Percentiles rank a stretch among this genome's conserved stretches.
Conservation (phyloP, 176 grass and related monocot species). For the Saccharum officinarum region DNA sequence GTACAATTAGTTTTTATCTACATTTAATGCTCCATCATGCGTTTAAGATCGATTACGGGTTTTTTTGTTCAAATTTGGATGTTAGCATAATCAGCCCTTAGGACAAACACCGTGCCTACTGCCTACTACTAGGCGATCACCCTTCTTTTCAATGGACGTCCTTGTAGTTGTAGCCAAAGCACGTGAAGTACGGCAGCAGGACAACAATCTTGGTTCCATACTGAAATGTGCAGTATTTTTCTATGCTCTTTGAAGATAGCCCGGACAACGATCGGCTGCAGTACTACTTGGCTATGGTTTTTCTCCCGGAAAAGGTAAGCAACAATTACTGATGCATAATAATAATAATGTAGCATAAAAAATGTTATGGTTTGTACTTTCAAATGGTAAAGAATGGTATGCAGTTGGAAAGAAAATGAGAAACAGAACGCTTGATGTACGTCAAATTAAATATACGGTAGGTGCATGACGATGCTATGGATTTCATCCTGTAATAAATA, state of each 20-base stretch:
- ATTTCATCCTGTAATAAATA: background rate
- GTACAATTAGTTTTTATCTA: no score
- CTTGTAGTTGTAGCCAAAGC: background rate
- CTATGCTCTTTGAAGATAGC: background rate
- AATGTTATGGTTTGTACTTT: background rate
- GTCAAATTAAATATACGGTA: background rate
- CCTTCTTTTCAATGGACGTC: background rate
- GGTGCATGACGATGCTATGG: background rate
- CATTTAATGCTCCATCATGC: no score
- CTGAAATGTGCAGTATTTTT: conserved; percentile 10
- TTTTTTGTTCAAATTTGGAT: no score
- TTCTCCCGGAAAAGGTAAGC: background rate
- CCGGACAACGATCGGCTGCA: no score
- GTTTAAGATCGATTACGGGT: no score
- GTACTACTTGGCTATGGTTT: background rate
- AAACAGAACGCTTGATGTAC: background rate
- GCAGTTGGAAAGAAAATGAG: background rate
- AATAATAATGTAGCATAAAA: background rate
- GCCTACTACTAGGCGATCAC: background rate
- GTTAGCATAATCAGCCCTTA: no score
- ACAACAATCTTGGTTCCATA: background rate
- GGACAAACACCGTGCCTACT: background rate
- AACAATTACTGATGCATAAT: background rate
- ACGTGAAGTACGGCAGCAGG: background rate
- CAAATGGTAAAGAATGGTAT: background rate